Base-by-base conservation (phyloP, 768 basidiomycete genomes). In the Steccherinum ochraceum region DNA sequence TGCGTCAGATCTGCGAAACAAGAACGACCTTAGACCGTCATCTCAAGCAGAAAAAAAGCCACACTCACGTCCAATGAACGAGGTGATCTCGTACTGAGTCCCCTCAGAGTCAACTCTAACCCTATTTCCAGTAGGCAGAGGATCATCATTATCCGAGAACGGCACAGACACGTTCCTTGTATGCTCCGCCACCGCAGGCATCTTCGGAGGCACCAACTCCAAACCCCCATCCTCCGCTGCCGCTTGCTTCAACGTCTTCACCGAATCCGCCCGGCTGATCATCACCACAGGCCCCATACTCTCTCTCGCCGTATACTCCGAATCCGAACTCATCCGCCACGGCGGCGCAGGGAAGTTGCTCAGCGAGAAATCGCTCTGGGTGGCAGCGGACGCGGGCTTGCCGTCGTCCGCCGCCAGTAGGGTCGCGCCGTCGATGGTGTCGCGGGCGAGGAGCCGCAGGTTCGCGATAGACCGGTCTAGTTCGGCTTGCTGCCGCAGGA, bases 271-370 rank as follows among this genome's bases (percentile, higher is more conserved):
- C 18, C 3, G n/a, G 21, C 5, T 5, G 21, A 23, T 55, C 30
- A 23, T 39, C 40, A 19, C 21, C 48, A 47, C 23, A 26, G 26
- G 43, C 51, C 4, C 26, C 27, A 54, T 52, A n/a, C 41, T 49
- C 13, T 5, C 41, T 10, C 16, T 7, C 24, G 19, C 27, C 12
- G 46, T 41, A 21, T 25, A 20, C n/a, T 25, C 44, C 12, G 52
- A 54, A 13, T 55, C 58, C 23, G 48, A 45, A 43, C 54, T 59
- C 39, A 56, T 54, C 24, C 54, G 50, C 62, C 52, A 52, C 16
- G 87, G 85, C 26, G 85, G 87, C 27, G 74, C 67, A 3, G 86
- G 86, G 67, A 89, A 89, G 41, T 73, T 71, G 56, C 84, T 86
- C 47, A 89, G 67, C 2, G 87, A 86, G 53, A 88, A 79, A n/a